These are phyloP conservation scores for Sporothrix luriei DNA, from an alignment of 2,329 filamentous ascomycete species.

Conservation along the genomic window DNA sequence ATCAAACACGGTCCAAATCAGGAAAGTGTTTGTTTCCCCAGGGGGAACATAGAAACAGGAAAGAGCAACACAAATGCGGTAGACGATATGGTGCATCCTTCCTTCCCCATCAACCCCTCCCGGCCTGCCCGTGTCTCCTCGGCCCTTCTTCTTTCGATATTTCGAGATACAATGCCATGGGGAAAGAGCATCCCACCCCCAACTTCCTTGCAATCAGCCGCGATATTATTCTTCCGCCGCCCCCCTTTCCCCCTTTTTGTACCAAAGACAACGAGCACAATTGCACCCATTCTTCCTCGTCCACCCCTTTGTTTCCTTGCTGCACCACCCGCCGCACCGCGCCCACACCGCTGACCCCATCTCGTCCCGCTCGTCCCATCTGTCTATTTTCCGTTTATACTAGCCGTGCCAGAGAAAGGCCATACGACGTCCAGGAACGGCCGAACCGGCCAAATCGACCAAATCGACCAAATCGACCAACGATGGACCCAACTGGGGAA, in stretches of 20 bases:
- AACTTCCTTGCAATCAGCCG: slow-evolving; percentile 9
- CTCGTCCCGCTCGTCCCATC: not conserved
- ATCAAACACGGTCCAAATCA: not conserved
- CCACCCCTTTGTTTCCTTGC: not conserved
- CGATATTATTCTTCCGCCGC: not conserved
- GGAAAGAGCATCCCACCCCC: slow-evolving; percentile 6
- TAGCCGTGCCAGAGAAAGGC: slow-evolving; percentile 9
- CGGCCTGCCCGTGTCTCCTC: not conserved
- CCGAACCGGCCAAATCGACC: not conserved
- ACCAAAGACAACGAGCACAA: not conserved
- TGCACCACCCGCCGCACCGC: not conserved
- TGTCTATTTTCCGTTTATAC: slow-evolving; percentile 28
- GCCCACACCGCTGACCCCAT: not conserved
- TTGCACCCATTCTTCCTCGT: not conserved
- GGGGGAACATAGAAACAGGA: not conserved
- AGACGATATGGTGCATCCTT: not conserved
- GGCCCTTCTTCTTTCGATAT: not conserved
- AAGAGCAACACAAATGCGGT: not conserved
- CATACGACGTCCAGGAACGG: not conserved
- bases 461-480: not conserved
- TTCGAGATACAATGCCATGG: not conserved
- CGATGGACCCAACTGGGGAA: not conserved
- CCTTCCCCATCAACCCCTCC: not conserved
- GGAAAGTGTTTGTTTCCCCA: not conserved
- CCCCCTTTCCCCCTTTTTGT: not conserved